A percentile compares a stretch with the other conserved stretches of the same genome.
phyloP scores from a whole-genome alignment of 2,329 filamentous ascomycete species.

The Tolypocladium tropicale region DNA sequence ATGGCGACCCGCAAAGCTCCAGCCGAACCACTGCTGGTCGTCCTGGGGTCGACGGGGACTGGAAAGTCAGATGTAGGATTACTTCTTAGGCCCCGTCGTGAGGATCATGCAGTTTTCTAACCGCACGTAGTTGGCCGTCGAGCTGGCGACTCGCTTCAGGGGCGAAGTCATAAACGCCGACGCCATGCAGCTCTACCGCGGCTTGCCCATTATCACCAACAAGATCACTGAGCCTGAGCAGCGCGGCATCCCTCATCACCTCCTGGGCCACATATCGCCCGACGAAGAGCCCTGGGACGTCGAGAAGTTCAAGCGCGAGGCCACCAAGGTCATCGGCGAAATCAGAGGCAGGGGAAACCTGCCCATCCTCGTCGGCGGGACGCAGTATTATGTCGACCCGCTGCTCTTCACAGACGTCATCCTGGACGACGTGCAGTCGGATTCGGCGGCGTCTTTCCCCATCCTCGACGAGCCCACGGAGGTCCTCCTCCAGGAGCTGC shows the following conservation, averaged over 20 bases:
- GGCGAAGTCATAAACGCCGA: slow-evolving; percentile 96
- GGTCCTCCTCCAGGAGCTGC: slow-evolving; percentile 60
- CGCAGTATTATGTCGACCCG: slow-evolving; percentile 89
- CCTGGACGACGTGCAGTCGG: slow-evolving; percentile 25
- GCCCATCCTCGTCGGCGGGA: slow-evolving; percentile 87
- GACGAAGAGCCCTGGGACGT: slow-evolving; percentile 78
- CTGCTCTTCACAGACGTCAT: slow-evolving; percentile 67
- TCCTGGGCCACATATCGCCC: slow-evolving; percentile 69
- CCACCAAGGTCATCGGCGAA: slow-evolving; percentile 59
- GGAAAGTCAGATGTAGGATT: slow-evolving; percentile 75
- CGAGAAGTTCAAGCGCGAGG: slow-evolving; percentile 62
- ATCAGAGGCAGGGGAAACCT: slow-evolving; percentile 70
- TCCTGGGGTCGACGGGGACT: slow-evolving; percentile 85
- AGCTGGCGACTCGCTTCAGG: slow-evolving; percentile 71
- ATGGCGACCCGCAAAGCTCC: slow-evolving; percentile 31
- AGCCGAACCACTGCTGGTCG: slow-evolving; percentile 57
- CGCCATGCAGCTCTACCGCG: slow-evolving; percentile 94
- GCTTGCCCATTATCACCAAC: slow-evolving; percentile 90
- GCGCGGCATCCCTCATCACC: slow-evolving; percentile 74
- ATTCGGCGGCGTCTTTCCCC: slow-evolving; percentile 40
- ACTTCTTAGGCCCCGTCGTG: neutral
- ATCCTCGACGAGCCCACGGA: slow-evolving; percentile 65
- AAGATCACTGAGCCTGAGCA: slow-evolving; percentile 71
- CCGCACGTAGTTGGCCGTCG: slow-evolving; percentile 68
- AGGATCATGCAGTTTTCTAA: neutral